Percentiles rank a stretch among this genome's conserved stretches.
Conservation (phyloP, 495 filamentous ascomycete genomes). For the Niebla homalea region DNA sequence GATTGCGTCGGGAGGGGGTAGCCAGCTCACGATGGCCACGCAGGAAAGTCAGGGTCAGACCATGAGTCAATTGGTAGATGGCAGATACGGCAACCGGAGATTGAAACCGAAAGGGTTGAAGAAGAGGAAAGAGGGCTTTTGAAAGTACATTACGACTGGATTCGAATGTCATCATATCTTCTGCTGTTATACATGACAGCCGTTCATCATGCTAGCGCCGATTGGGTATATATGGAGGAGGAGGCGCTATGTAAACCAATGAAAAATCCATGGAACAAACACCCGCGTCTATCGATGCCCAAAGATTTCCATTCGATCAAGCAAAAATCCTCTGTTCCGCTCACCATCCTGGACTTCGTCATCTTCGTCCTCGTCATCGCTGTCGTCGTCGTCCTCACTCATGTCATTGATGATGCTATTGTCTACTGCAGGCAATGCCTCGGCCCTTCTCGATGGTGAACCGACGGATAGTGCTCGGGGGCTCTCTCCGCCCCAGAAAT, state of each 20-base stretch:
- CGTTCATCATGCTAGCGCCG: background rate
- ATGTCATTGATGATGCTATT: conserved; percentile 24
- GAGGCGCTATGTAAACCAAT: background rate
- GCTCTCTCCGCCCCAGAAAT: conserved; percentile 48
- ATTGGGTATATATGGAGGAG: conserved; percentile 1
- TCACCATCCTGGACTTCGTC: conserved; percentile 23
- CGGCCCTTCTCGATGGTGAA: conserved; percentile 24
- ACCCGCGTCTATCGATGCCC: conserved; percentile 45
- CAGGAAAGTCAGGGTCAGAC: conserved; percentile 30
- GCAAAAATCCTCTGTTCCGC: conserved; percentile 35
- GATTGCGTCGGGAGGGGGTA: conserved; percentile 20
- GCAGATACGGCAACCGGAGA: conserved; percentile 23
- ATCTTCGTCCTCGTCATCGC: conserved; percentile 38
- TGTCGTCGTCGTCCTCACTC: conserved; percentile 24
- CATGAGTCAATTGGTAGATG: conserved; percentile 29
- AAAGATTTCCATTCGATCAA: conserved; percentile 51
- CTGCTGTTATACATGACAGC: background rate
- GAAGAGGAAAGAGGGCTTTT: conserved; percentile 33
- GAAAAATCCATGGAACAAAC: background rate
- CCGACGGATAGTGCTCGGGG: conserved; percentile 31
- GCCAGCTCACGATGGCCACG: conserved; percentile 24
- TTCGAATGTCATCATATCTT: background rate
- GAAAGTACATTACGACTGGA: background rate
- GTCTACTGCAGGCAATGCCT: conserved; percentile 23
- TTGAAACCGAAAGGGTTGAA: conserved; percentile 11